phyloP scores from a whole-genome alignment of 208 protist genomes.

The Trypanosoma theileri region DNA sequence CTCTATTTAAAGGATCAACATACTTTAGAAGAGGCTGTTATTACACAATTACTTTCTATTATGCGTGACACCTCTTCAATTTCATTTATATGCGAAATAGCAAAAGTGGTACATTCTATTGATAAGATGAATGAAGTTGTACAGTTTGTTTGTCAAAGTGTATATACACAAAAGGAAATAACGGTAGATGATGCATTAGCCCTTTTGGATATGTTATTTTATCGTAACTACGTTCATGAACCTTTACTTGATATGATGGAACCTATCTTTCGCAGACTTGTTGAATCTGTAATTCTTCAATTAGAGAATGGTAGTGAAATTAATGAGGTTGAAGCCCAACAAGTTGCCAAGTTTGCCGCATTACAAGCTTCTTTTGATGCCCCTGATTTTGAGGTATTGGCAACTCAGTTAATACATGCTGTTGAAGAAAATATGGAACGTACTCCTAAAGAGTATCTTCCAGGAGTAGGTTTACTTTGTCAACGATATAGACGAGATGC shows the following conservation, averaged over 20 bases:
- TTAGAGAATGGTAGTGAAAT: not conserved
- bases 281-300: slow-evolving; percentile 9
- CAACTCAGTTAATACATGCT: slow-evolving; percentile 24
- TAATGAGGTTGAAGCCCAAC: not conserved
- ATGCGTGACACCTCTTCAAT: slow-evolving; percentile 13
- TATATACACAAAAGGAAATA: slow-evolving; percentile 9
- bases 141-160: slow-evolving; percentile 21
- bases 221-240: slow-evolving; percentile 39
- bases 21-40: slow-evolving; percentile 21
- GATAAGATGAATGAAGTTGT: slow-evolving; percentile 23
- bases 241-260: slow-evolving; percentile 50
- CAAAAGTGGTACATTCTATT: slow-evolving; percentile 12
- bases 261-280: slow-evolving; percentile 15
- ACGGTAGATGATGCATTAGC: slow-evolving; percentile 12
- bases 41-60: slow-evolving; percentile 25
- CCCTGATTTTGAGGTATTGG: slow-evolving; percentile 41
- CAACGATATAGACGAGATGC: not conserved
- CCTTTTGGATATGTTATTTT: slow-evolving; percentile 16
- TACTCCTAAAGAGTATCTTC: slow-evolving; percentile 16
- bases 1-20: not conserved
- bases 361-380: slow-evolving; percentile 39
- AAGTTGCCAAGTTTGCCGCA: slow-evolving; percentile 22
- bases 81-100: slow-evolving; percentile 11
- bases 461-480: slow-evolving; percentile 16
- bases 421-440: slow-evolving; percentile 21